Base-by-base conservation (phyloP, 1,284 basidiomycete genomes). In the Peniophora sp. region DNA sequence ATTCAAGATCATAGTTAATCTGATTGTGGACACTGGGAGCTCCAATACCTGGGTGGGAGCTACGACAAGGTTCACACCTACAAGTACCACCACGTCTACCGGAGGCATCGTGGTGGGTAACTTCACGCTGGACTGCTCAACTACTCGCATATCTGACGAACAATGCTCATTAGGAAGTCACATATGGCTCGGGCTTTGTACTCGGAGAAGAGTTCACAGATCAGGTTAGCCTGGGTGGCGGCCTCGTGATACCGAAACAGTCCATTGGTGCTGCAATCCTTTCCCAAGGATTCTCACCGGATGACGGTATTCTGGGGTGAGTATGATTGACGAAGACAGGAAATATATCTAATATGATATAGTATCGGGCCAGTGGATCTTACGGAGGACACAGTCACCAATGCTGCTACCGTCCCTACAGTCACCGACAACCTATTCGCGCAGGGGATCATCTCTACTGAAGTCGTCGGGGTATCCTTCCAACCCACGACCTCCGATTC, bases 11-110 rank as follows among this genome's bases (percentile, higher is more conserved):
- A 3, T 46, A 68, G 66, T 64, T 52, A 53, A 53, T 17, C 57
- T 68, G 24, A 46, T 68, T 27, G 43, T 57, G 14, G 56, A 57
- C 32, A 57, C 56, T 52, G 67, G 66, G 14, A 65, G 63, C 47
- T 81, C 81, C 32, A 83, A 83, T 68, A 85, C 81, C 12, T 86
- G 84, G 83, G 67, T 85, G 44, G 82, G 83, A 24, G 78, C 83
- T 32, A 58, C 43, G n/a, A 67, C 56, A 24, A 10, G 64, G 2
- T 86, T 78, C 56, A 62, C 62, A n/a, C 52, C 54, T 54, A 83
- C 81, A 1, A 70, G 68, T 51, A 75, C 79, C 32, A 79, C 75
- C 49, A 52, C 52, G 11, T 56, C 64, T 49, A 67, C 66, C 6
- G 48, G 49, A 0, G 53, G 65, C 51, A 24, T 54, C 17, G 64